These are phyloP conservation scores for Aspergillus sp. DNA, from an alignment of 2,329 filamentous ascomycete genomes.

Conservation along the genomic window DNA sequence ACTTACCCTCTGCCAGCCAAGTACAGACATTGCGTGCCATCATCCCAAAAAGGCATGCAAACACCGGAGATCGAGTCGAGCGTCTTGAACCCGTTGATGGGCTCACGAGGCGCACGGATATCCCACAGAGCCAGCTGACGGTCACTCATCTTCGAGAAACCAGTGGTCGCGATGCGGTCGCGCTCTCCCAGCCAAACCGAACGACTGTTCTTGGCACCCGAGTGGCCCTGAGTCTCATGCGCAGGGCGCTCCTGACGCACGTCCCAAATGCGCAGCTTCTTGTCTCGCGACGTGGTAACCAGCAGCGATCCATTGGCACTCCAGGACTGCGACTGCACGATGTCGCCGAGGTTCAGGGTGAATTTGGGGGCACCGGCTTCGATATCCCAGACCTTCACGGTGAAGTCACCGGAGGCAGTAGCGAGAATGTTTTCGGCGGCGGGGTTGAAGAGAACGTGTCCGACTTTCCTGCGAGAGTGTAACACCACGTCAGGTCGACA, in stretches of 20 bases:
- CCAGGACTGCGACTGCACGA: constrained; percentile 95
- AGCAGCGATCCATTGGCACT: constrained; percentile 83
- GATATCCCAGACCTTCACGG: constrained; percentile 94
- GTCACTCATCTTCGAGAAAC: constrained; percentile 98
- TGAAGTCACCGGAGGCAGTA: constrained; percentile 91
- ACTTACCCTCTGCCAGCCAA: constrained; percentile 92
- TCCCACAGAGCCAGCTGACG: constrained; percentile 96
- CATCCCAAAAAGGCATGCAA: constrained; percentile 99
- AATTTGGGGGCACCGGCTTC: constrained; percentile 72
- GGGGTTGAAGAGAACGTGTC: constrained; percentile 97
- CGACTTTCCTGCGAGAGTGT: constrained; percentile 72
- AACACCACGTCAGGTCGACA: constrained; percentile 1
- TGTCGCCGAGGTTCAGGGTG: constrained; percentile 81
- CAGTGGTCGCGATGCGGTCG: constrained; percentile 91
- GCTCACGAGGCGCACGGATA: constrained; percentile 72
- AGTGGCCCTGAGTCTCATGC: constrained; percentile 81
- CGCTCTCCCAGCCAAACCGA: constrained; percentile 97
- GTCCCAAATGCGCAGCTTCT: constrained; percentile 98
- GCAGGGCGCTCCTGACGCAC: constrained; percentile 86
- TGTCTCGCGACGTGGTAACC: constrained; percentile 93
- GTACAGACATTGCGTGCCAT: constrained; percentile 91
- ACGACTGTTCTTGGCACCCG: constrained; percentile 95
- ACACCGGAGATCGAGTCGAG: constrained; percentile 96
- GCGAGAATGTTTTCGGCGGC: constrained; percentile 93
- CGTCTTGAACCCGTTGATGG: constrained; percentile 84